Percentiles rank a stretch among this genome's conserved stretches.
These are phyloP conservation scores for Pseudozyma hubeiensis DNA, from an alignment of 1,284 basidiomycete genomes.

Conservation along the genomic window DNA sequence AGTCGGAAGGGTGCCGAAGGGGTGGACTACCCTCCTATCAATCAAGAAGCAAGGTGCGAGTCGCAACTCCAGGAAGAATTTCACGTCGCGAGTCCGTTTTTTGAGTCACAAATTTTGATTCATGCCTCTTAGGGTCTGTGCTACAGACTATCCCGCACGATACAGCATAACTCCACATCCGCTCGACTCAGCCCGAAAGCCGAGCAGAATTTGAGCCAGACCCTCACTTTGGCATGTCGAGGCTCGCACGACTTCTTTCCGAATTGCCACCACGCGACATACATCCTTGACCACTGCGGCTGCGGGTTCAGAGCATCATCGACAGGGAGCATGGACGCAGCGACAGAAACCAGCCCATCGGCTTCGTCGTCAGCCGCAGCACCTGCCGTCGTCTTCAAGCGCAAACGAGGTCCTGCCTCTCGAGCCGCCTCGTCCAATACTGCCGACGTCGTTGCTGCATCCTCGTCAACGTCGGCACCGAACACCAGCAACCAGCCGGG, in stretches of 20 bases:
- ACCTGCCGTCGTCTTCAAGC: slow-evolving; percentile 33
- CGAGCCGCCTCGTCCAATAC: slow-evolving; percentile 16
- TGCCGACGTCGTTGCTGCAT: background rate
- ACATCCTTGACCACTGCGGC: background rate
- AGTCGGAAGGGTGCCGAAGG: slow-evolving; percentile 47
- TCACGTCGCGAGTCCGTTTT: slow-evolving; percentile 13
- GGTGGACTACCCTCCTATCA: slow-evolving; percentile 47
- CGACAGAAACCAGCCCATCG: slow-evolving; percentile 1
- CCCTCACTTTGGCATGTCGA: slow-evolving; percentile 5
- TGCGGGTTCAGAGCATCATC: background rate
- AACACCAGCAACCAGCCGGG: slow-evolving; percentile 6
- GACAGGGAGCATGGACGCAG: slow-evolving; percentile 4
- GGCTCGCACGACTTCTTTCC: background rate
- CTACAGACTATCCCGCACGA: slow-evolving; percentile 21
- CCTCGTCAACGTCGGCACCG: slow-evolving; percentile 1
- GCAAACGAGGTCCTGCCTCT: slow-evolving; percentile 33
- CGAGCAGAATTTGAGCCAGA: slow-evolving; percentile 13
- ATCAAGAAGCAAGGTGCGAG: slow-evolving; percentile 42
- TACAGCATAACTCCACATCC: slow-evolving; percentile 12
- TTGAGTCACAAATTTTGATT: slow-evolving; percentile 2
- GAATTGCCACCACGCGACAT: slow-evolving; percentile 10
- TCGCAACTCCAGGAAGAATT: slow-evolving; percentile 5
- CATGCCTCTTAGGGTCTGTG: slow-evolving; percentile 20
- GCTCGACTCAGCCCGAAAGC: slow-evolving; percentile 28
- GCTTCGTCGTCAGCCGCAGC: slow-evolving; percentile 6